These are phyloP conservation scores for Cydonia oblonga DNA, from an alignment of 331 rosid genomes.

Conservation along the genomic window DNA sequence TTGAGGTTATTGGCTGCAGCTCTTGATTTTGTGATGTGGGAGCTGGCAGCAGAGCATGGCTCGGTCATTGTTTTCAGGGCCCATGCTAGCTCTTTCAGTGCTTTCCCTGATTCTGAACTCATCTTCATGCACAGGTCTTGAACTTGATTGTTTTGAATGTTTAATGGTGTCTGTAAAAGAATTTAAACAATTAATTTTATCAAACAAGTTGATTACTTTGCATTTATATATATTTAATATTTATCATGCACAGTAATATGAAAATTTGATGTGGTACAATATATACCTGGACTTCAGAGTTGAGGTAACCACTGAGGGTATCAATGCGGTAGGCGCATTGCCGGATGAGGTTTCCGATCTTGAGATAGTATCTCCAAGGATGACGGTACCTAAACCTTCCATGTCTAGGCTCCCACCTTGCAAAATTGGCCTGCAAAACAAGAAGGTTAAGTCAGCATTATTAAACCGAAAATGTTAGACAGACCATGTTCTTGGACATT, in stretches of 20 bases:
- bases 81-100: constrained; percentile 25
- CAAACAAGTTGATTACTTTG: background rate
- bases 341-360: constrained; percentile 29
- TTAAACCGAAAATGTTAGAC: no score
- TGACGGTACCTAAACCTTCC: constrained; percentile 30
- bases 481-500: no score
- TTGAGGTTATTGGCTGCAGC: constrained; percentile 19
- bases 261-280: background rate
- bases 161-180: constrained; percentile 13
- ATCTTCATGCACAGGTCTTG: constrained; percentile 33
- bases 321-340: constrained; percentile 40
- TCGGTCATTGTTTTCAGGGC: constrained; percentile 23
- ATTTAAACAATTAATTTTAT: background rate
- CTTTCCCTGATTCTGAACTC: constrained; percentile 32
- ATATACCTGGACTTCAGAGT: constrained; percentile 20
- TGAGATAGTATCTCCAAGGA: constrained; percentile 42
- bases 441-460: background rate
- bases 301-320: constrained; percentile 29
- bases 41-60: constrained; percentile 18
- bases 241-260: no score
- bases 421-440: constrained; percentile 30
- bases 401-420: constrained; percentile 51
- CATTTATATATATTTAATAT: no score
- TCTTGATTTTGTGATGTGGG: constrained; percentile 27
- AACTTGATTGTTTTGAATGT: constrained; percentile 22